These are phyloP conservation scores for Brassica balearica DNA, from an alignment of 441 rosid species.

Conservation along the genomic window DNA sequence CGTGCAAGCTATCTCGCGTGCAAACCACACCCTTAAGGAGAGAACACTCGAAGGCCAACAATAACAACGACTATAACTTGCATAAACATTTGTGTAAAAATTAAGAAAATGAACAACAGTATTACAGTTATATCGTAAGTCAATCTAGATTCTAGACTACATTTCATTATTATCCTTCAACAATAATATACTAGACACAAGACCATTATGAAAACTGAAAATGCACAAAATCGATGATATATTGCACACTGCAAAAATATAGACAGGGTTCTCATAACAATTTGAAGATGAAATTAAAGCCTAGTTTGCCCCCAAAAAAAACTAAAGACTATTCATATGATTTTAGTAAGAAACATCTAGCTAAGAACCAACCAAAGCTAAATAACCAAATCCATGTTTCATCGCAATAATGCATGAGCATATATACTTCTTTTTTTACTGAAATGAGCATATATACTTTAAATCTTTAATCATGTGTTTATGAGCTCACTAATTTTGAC, in stretches of 20 bases:
- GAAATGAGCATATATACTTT: background rate
- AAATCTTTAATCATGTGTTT: conserved; percentile 16
- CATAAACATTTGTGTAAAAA: background rate
- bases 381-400: conserved; percentile 20
- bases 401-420: conserved; percentile 15
- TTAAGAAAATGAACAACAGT: background rate
- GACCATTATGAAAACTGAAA: background rate
- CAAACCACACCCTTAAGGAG: conserved; percentile 9
- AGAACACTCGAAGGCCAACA: background rate
- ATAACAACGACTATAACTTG: background rate
- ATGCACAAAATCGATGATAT: background rate
- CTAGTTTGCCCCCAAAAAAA: no score
- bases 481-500: conserved; percentile 13
- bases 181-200: background rate
- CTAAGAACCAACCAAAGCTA: conserved; percentile 25
- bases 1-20: conserved; percentile 27
- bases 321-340: background rate
- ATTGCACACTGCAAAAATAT: background rate
- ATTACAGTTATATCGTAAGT: background rate
- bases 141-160: background rate
- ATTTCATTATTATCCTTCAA: background rate
- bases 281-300: background rate
- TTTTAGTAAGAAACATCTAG: conserved; percentile 13
- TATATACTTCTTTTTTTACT: background rate
- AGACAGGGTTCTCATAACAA: background rate